Conservation (phyloP, 164 flowering plant species). For the Nymphaea thermarum region DNA sequence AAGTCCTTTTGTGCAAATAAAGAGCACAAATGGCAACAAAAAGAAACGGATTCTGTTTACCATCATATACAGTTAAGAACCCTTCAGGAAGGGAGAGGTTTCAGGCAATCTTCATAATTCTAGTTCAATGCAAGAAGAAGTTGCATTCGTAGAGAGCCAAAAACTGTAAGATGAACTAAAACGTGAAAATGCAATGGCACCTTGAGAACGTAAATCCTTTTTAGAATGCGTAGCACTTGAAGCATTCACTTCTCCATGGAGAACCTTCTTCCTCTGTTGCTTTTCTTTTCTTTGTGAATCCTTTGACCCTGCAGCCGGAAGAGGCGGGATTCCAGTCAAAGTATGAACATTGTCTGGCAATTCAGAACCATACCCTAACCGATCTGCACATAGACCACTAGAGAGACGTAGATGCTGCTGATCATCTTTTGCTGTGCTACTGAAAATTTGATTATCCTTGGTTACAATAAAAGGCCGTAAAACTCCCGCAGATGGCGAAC, state of each 20-base stretch:
- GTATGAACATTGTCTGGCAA: slow-evolving; percentile 6
- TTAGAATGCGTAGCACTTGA: slow-evolving; percentile 10
- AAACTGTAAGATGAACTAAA: background rate
- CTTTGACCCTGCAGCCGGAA: slow-evolving; percentile 18
- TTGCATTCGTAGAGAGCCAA: background rate
- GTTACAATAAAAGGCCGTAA: slow-evolving; percentile 48
- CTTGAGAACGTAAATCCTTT: slow-evolving; percentile 20
- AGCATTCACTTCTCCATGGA: slow-evolving; percentile 13
- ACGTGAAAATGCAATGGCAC: background rate
- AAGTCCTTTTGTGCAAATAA: too few relatives aligned
- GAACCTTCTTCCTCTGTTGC: slow-evolving; percentile 17
- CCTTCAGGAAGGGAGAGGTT: background rate
- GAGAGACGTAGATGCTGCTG: background rate
- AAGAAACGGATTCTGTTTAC: too few relatives aligned
- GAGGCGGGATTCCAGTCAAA: slow-evolving; percentile 25
- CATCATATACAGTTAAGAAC: too few relatives aligned
- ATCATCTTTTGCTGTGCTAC: slow-evolving; percentile 11
- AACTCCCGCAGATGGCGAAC: slow-evolving; percentile 23
- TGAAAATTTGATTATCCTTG: slow-evolving; percentile 41
- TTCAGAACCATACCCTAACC: background rate
- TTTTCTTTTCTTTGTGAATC: slow-evolving; percentile 18
- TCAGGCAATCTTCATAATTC: background rate
- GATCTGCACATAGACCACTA: background rate
- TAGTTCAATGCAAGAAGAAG: background rate
- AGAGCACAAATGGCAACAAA: too few relatives aligned